Evolutionary conservation across 345 rosid genomes (phyloP).

Genomic region (Raphanus sativus): DNA sequence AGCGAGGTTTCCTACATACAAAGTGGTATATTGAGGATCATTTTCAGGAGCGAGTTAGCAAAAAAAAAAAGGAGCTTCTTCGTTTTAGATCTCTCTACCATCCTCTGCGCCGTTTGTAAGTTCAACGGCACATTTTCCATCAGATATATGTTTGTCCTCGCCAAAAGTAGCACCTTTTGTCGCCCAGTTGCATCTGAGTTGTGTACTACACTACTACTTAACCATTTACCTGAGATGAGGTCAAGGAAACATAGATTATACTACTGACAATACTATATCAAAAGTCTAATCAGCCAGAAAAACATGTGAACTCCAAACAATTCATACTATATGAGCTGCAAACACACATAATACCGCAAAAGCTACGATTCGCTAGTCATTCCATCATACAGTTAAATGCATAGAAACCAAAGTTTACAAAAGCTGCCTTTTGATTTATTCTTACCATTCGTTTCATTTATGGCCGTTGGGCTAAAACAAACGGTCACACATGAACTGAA

Average conservation of each 20-base stretch:
- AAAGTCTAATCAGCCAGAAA: neutral
- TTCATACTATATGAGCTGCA: no score
- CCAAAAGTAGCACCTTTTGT: conserved; percentile 68
- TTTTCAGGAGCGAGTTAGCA: conserved; percentile 50
- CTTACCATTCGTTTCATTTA: conserved; percentile 79
- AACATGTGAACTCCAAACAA: no score
- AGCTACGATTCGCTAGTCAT: neutral
- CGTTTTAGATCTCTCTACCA: conserved; percentile 63
- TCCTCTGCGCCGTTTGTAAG: conserved; percentile 82
- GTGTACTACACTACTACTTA: conserved; percentile 87
- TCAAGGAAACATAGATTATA: neutral
- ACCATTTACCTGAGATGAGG: conserved; percentile 67
- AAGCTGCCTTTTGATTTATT: no score
- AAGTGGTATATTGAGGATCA: conserved; percentile 89
- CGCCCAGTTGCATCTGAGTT: conserved; percentile 95
- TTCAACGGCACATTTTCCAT: conserved; percentile 75
- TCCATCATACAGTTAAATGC: neutral
- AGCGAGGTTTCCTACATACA: conserved; percentile 91
- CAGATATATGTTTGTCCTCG: conserved; percentile 72
- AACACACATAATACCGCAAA: neutral
- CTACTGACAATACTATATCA: neutral
- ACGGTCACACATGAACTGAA: neutral
- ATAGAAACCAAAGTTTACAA: neutral
- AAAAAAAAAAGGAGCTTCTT: conserved; percentile 42
- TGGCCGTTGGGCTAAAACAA: conserved; percentile 61